Evolutionary conservation across 2,329 filamentous ascomycete species (phyloP).

Genomic region (Hymenoscyphus fructigenus): DNA sequence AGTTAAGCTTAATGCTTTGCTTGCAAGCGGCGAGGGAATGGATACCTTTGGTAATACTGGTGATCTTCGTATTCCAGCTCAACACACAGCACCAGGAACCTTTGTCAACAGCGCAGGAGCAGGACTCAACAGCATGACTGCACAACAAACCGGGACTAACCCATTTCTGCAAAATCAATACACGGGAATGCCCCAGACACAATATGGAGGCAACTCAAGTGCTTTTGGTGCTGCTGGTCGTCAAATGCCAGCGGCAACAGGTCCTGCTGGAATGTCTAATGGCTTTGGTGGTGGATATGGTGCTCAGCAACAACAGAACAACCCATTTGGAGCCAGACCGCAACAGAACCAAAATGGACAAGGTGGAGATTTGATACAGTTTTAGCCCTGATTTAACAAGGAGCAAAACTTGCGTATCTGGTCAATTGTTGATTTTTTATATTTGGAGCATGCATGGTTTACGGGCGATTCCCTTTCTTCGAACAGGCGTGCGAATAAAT

Average conservation of each 20-base stretch:
- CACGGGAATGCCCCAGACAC: constrained; percentile 68
- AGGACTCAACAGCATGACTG: constrained; percentile 66
- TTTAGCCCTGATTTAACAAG: constrained; percentile 20
- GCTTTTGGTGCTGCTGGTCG: constrained; percentile 32
- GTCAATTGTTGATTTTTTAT: constrained; percentile 8
- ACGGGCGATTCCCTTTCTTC: constrained; percentile 17
- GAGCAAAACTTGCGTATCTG: background rate
- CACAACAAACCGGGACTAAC: constrained; percentile 68
- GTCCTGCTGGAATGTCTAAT: constrained; percentile 53
- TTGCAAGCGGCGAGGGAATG: constrained; percentile 85
- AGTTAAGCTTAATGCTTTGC: constrained; percentile 79
- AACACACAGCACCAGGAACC: constrained; percentile 93
- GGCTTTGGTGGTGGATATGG: constrained; percentile 46
- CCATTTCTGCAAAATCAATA: constrained; percentile 85
- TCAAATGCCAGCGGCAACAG: constrained; percentile 55
- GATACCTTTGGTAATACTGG: constrained; percentile 99
- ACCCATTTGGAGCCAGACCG: constrained; percentile 56
- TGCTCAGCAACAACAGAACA: constrained; percentile 38
- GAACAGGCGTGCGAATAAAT: constrained; percentile 26
- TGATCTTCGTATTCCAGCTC: constrained; percentile 88
- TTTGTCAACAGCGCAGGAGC: constrained; percentile 95
- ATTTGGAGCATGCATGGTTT: constrained; percentile 12
- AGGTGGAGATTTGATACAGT: constrained; percentile 36
- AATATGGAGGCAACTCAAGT: constrained; percentile 47
- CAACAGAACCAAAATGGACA: constrained; percentile 45